Conservation (phyloP, 345 rosid species). For the Bruguiera parviflora region DNA sequence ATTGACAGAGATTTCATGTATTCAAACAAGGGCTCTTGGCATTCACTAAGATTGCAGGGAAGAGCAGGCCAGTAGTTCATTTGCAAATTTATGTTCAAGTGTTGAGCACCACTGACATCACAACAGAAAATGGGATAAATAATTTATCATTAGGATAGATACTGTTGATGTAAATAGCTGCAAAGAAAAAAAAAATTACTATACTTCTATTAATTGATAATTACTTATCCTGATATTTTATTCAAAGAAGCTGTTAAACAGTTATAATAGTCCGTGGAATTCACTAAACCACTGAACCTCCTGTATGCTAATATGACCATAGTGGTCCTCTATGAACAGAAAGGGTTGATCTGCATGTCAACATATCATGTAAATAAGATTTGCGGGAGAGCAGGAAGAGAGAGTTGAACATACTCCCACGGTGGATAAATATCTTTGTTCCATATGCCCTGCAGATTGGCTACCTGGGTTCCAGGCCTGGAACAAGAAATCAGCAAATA, state of each 20-base stretch:
- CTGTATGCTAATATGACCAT: too few species aligned
- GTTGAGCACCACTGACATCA: slow-evolving; percentile 74
- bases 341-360: neutral
- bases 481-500: slow-evolving; percentile 89
- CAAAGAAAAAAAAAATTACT: neutral
- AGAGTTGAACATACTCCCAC: slow-evolving; percentile 72
- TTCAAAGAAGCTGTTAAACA: too few species aligned
- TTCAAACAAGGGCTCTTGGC: slow-evolving; percentile 86
- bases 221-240: neutral
- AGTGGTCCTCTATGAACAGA: neutral
- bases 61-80: slow-evolving; percentile 98
- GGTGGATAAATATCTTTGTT: slow-evolving; percentile 67
- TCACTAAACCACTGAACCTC: too few species aligned
- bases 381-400: neutral
- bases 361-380: slow-evolving; percentile 11
- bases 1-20: slow-evolving; percentile 59
- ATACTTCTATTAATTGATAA: neutral
- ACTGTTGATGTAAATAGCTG: neutral
- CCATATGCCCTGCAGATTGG: slow-evolving; percentile 96
- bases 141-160: slow-evolving; percentile 1
- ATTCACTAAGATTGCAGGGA: slow-evolving; percentile 78
- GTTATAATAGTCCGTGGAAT: too few species aligned
- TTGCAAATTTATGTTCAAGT: slow-evolving; percentile 88
- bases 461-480: slow-evolving; percentile 85
- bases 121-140: slow-evolving; percentile 1